These are phyloP conservation scores for Geotrichum aggregatum DNA, from an alignment of 1,139 yeast species.

Conservation along the genomic window DNA sequence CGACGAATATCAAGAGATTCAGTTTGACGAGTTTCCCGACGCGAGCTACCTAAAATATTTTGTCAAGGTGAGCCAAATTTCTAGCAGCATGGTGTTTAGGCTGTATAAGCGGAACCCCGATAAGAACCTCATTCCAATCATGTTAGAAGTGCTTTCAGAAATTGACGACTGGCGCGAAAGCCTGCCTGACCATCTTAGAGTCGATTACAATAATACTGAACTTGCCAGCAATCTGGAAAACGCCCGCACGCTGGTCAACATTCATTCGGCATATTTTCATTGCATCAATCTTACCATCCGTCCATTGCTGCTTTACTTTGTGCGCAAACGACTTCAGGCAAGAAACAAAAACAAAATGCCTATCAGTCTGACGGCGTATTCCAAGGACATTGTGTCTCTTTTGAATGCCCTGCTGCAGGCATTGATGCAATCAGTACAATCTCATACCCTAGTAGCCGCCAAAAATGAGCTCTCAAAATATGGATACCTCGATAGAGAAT, in stretches of 20 bases:
- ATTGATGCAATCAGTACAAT: constrained; percentile 70
- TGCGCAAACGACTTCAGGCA: constrained; percentile 56
- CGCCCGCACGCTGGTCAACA: constrained; percentile 65
- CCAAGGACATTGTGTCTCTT: constrained; percentile 64
- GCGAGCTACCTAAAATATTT: constrained; percentile 76
- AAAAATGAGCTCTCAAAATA: constrained; percentile 66
- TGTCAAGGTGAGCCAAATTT: constrained; percentile 74
- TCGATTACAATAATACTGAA: constrained; percentile 57
- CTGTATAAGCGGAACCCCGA: constrained; percentile 60
- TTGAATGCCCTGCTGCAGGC: constrained; percentile 81
- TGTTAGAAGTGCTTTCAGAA: constrained; percentile 65
- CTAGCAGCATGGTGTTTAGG: constrained; percentile 67
- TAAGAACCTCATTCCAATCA: constrained; percentile 68
- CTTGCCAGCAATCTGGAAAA: constrained; percentile 47
- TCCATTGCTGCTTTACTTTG: constrained; percentile 75
- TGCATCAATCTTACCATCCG: constrained; percentile 80
- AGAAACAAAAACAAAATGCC: constrained; percentile 49
- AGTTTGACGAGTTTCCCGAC: constrained; percentile 62
- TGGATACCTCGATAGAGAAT: constrained; percentile 89
- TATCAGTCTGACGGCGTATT: constrained; percentile 63
- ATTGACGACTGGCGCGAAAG: constrained; percentile 66
- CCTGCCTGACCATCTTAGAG: constrained; percentile 59
- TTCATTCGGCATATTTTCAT: constrained; percentile 82
- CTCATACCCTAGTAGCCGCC: constrained; percentile 29
- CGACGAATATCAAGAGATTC: no score